Evolutionary conservation across 129 eudicot genomes (phyloP).

Genomic region (Chrysanthemum makinoi): DNA sequence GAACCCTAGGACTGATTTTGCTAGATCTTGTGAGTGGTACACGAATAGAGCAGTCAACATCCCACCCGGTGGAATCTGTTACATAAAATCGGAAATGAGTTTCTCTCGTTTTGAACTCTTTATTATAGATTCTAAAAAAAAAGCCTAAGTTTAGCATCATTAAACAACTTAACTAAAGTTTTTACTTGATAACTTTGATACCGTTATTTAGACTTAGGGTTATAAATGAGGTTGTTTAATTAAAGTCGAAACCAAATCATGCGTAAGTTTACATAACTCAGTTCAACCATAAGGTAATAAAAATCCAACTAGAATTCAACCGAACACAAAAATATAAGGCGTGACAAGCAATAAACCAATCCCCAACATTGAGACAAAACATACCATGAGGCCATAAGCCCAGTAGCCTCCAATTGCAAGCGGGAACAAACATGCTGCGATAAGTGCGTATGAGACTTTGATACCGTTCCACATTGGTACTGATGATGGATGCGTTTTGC

Average conservation of each 20-base stretch:
- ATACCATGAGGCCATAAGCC: conserved; percentile 62
- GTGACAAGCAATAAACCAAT: too few species aligned
- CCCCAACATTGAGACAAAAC: background rate
- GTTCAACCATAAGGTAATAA: background rate
- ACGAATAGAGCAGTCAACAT: conserved; percentile 45
- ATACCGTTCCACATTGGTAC: conserved; percentile 70
- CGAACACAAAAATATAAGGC: too few species aligned
- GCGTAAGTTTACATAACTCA: background rate
- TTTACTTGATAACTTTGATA: too few species aligned
- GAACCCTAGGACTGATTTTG: conserved; percentile 33
- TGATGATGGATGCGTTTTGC: conserved; percentile 57
- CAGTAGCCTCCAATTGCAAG: conserved; percentile 65
- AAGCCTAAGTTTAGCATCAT: too few species aligned
- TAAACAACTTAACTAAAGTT: too few species aligned
- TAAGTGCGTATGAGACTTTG: conserved; percentile 40
- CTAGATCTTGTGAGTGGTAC: conserved; percentile 39
- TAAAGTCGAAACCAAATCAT: too few species aligned
- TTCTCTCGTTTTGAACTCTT: too few species aligned
- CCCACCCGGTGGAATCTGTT: conserved; percentile 49
- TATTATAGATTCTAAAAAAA: too few species aligned
- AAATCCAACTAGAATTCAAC: background rate
- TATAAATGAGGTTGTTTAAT: too few species aligned
- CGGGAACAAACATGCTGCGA: conserved; percentile 59
- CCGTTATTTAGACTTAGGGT: too few species aligned
- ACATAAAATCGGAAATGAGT: background rate